These are phyloP conservation scores for Exophiala dermatitidis DNA, from an alignment of 2,329 filamentous ascomycete species.

Conservation along the genomic window DNA sequence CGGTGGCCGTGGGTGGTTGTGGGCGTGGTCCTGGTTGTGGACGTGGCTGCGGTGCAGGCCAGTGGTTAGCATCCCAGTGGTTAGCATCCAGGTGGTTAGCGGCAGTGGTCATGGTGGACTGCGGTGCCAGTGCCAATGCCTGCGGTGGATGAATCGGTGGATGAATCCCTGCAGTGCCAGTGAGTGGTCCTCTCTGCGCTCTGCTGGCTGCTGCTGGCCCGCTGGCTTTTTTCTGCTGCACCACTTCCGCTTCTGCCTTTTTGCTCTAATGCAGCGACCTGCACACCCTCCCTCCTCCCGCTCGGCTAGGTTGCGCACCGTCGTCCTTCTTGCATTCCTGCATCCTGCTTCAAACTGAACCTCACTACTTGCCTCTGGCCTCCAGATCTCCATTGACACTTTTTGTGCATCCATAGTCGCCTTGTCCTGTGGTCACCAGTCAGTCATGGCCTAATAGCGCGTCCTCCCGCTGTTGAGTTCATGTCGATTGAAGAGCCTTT, in stretches of 20 bases:
- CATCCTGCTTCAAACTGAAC: slow-evolving; percentile 25
- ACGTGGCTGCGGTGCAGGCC: no score
- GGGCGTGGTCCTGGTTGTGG: background rate
- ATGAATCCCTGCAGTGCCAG: no score
- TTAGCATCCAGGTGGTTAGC: no score
- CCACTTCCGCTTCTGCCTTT: background rate
- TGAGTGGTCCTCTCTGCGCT: no score
- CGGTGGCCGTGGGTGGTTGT: background rate
- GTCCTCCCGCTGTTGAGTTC: slow-evolving; percentile 14
- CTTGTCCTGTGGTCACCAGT: slow-evolving; percentile 7
- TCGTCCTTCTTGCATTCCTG: slow-evolving; percentile 21
- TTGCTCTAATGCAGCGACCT: slow-evolving; percentile 25
- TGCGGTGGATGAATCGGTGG: no score
- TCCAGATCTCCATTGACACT: slow-evolving; percentile 24
- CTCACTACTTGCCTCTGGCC: slow-evolving; percentile 19
- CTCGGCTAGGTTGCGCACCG: slow-evolving; percentile 24
- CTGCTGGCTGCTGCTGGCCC: background rate
- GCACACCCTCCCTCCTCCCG: slow-evolving; percentile 22
- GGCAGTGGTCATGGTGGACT: no score
- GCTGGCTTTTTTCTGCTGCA: background rate
- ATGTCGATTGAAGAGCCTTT: slow-evolving; percentile 14
- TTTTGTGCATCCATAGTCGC: slow-evolving; percentile 18
- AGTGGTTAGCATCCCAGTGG: no score
- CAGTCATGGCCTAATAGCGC: slow-evolving; percentile 18
- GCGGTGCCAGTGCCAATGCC: no score